These are phyloP conservation scores for Aspergillus saccharolyticus DNA, from an alignment of 495 filamentous ascomycete species.

Conservation along the genomic window DNA sequence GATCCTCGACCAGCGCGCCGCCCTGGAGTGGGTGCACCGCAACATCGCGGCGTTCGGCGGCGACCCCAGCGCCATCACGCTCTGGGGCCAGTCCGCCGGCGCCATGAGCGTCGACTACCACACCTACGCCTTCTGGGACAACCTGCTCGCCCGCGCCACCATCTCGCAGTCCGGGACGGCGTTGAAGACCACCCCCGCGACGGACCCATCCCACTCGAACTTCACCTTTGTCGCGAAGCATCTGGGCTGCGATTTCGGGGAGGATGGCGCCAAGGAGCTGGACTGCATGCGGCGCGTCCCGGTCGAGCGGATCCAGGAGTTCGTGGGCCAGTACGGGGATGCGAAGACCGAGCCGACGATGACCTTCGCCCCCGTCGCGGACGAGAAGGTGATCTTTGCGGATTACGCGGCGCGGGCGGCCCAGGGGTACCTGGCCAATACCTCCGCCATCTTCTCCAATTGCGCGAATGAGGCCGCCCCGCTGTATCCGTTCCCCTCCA, in stretches of 20 bases:
- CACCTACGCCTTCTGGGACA: conserved; percentile 37
- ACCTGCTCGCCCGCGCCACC: conserved; percentile 35
- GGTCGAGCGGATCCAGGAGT: conserved; percentile 24
- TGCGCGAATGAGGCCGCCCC: not conserved
- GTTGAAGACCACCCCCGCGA: not conserved
- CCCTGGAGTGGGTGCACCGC: conserved; percentile 48
- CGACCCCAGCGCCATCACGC: conserved; percentile 43
- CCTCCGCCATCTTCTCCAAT: not conserved
- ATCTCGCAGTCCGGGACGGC: conserved; percentile 43
- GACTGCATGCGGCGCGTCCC: conserved; percentile 40
- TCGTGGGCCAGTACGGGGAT: conserved; percentile 19
- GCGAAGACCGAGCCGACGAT: not conserved
- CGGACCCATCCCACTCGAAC: conserved; percentile 17
- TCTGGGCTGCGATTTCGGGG: conserved; percentile 30
- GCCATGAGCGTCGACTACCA: conserved; percentile 36
- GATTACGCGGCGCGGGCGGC: conserved; percentile 14
- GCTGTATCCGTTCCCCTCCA: not conserved
- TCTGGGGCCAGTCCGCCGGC: conserved; percentile 37
- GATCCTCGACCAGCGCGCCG: conserved; percentile 56
- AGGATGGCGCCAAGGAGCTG: conserved; percentile 32
- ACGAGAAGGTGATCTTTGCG: conserved; percentile 5
- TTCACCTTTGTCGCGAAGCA: conserved; percentile 39
- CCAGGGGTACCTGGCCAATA: not conserved
- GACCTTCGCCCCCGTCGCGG: conserved; percentile 10
- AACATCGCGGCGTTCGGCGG: conserved; percentile 54